Evolutionary conservation across 495 filamentous ascomycete species (phyloP).

Genomic region (Neurospora sp.): DNA sequence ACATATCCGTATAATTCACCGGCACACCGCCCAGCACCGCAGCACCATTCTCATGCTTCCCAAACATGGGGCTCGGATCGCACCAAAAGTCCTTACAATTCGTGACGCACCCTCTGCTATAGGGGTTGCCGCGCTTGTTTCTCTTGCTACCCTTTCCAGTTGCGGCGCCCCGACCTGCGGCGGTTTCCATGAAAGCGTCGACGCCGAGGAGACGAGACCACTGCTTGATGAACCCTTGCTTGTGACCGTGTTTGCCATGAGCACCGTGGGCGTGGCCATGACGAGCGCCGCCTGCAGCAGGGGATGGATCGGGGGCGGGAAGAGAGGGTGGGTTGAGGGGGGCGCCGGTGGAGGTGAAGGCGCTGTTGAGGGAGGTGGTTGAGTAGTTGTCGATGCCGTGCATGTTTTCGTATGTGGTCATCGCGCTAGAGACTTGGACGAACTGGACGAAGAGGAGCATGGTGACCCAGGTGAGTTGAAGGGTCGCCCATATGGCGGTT

Average conservation of each 20-base stretch:
- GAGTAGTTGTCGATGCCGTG: slow-evolving; percentile 48
- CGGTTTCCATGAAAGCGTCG: slow-evolving; percentile 82
- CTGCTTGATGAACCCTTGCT: slow-evolving; percentile 56
- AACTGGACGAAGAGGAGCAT: slow-evolving; percentile 93
- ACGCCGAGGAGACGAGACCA: slow-evolving; percentile 81
- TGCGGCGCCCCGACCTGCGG: slow-evolving; percentile 47
- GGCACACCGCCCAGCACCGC: slow-evolving; percentile 66
- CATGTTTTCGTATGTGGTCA: slow-evolving; percentile 97
- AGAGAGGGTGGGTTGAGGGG: slow-evolving; percentile 45
- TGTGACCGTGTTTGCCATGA: slow-evolving; percentile 28
- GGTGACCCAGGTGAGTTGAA: slow-evolving; percentile 87
- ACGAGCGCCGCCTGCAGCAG: slow-evolving; percentile 17
- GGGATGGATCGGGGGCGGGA: slow-evolving; percentile 27
- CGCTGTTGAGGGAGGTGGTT: slow-evolving; percentile 61
- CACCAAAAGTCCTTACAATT: slow-evolving; percentile 98
- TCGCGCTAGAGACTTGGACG: slow-evolving; percentile 77
- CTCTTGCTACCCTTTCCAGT: slow-evolving; percentile 35
- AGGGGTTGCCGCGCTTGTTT: slow-evolving; percentile 60
- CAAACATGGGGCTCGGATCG: slow-evolving; percentile 74
- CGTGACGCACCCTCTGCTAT: slow-evolving; percentile 64
- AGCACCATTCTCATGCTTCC: slow-evolving; percentile 58
- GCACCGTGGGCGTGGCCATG: background rate
- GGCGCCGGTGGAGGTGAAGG: slow-evolving; percentile 68
- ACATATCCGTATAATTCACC: slow-evolving; percentile 83
- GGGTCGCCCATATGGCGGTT: slow-evolving; percentile 60